Conservation (phyloP, 2,329 filamentous ascomycete species). For the Ustulina deusta region DNA sequence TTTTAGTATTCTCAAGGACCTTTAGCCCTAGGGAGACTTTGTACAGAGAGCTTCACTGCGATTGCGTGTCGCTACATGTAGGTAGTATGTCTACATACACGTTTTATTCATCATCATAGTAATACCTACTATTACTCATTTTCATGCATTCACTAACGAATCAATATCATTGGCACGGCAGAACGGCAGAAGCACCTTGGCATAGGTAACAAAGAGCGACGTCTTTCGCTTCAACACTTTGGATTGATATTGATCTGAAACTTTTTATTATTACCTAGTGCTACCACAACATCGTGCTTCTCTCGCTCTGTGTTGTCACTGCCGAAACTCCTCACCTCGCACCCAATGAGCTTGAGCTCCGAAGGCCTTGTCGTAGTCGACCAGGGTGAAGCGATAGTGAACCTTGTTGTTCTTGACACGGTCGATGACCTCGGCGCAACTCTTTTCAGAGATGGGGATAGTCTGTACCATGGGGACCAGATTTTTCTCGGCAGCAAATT, state of each 20-base stretch:
- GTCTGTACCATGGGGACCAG: conserved; percentile 64
- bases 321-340: background rate
- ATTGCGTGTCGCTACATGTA: too few species aligned
- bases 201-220: too few species aligned
- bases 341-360: conserved; percentile 48
- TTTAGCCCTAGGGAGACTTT: too few species aligned
- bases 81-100: too few species aligned
- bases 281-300: background rate
- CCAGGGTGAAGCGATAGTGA: conserved; percentile 77
- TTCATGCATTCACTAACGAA: too few species aligned
- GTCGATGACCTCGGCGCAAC: conserved; percentile 76
- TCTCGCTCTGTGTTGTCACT: background rate
- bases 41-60: too few species aligned
- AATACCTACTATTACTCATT: too few species aligned
- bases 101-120: too few species aligned
- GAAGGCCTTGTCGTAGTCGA: conserved; percentile 75
- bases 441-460: conserved; percentile 74
- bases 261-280: background rate
- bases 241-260: background rate
- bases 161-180: too few species aligned
- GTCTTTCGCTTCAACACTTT: background rate
- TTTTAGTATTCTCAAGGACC: too few species aligned
- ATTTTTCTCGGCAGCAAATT: conserved; percentile 68
- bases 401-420: conserved; percentile 78
- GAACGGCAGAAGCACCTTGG: too few species aligned